Evolutionary conservation across 148 eudicot genomes (phyloP).

Genomic region (Spergularia marina): DNA sequence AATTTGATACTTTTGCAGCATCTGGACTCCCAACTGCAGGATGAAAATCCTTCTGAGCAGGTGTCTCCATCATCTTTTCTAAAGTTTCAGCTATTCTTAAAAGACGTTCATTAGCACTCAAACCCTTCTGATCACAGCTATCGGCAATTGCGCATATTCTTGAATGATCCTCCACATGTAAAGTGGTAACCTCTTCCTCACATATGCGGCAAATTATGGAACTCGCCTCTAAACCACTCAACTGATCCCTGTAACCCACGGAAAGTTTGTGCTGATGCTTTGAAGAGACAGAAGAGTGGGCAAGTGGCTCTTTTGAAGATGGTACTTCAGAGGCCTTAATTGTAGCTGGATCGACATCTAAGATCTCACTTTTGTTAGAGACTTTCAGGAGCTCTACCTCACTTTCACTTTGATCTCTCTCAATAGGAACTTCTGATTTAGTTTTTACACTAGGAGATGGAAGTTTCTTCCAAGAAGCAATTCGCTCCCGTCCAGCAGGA

Average conservation of each 20-base stretch:
- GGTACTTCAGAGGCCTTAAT: constrained; percentile 49
- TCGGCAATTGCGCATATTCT: constrained; percentile 95
- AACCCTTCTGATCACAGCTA: constrained; percentile 93
- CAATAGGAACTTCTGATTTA: constrained; percentile 45
- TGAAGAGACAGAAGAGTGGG: constrained; percentile 37
- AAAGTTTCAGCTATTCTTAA: constrained; percentile 80
- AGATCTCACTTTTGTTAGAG: constrained; percentile 29
- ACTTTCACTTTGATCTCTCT: constrained; percentile 36
- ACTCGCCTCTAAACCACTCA: constrained; percentile 66
- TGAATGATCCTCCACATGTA: constrained; percentile 97
- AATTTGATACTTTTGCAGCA: constrained; percentile 81
- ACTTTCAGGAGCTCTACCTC: constrained; percentile 41
- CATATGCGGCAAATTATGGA: constrained; percentile 97
- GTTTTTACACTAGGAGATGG: constrained; percentile 70
- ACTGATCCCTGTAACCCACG: constrained; percentile 85
- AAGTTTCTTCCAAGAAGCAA: constrained; percentile 92
- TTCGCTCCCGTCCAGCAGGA: constrained; percentile 58
- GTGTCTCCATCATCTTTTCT: constrained; percentile 77
- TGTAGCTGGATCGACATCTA: constrained; percentile 38
- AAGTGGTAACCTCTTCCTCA: constrained; percentile 95
- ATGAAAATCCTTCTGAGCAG: constrained; percentile 71
- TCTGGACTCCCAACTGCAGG: constrained; percentile 76
- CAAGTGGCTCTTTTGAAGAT: constrained; percentile 55
- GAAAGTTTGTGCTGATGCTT: constrained; percentile 81
- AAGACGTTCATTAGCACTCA: constrained; percentile 86